Evolutionary conservation across 2,329 filamentous ascomycete genomes (phyloP).

Genomic region (Monilinia laxa): DNA sequence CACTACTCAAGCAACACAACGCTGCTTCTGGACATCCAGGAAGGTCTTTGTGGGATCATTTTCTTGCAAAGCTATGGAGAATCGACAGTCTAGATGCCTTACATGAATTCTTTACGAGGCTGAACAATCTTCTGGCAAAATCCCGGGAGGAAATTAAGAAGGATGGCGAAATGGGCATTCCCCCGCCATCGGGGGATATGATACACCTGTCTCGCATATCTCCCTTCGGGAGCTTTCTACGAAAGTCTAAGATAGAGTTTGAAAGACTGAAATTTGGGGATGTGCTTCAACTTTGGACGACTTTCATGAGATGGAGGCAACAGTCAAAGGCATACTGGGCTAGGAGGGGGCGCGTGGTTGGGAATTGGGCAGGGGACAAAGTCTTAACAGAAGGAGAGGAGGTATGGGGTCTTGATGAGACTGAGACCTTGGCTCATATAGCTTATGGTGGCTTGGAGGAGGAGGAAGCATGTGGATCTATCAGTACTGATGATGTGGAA

Average conservation of each 20-base stretch:
- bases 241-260: constrained; percentile 76
- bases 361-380: constrained; percentile 55
- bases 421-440: constrained; percentile 42
- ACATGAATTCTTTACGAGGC: constrained; percentile 69
- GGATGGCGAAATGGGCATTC: constrained; percentile 53
- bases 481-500: constrained; percentile 79
- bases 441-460: constrained; percentile 34
- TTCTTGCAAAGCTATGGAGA: constrained; percentile 78
- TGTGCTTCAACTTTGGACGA: constrained; percentile 74
- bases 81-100: constrained; percentile 80
- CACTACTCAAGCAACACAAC: constrained; percentile 53
- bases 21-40: constrained; percentile 64
- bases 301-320: constrained; percentile 77
- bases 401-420: constrained; percentile 51
- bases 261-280: constrained; percentile 78
- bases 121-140: constrained; percentile 59
- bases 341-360: constrained; percentile 49
- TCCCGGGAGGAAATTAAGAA: constrained; percentile 59
- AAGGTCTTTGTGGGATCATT: constrained; percentile 81
- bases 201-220: constrained; percentile 70
- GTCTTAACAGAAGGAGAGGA: constrained; percentile 52
- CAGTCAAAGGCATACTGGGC: constrained; percentile 65
- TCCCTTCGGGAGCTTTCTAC: constrained; percentile 77
- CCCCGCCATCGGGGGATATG: constrained; percentile 48
- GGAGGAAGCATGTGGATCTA: constrained; percentile 43